Base-by-base conservation (phyloP, 192 early-diverging fungal genomes). In the Linnemannia hyalina region DNA sequence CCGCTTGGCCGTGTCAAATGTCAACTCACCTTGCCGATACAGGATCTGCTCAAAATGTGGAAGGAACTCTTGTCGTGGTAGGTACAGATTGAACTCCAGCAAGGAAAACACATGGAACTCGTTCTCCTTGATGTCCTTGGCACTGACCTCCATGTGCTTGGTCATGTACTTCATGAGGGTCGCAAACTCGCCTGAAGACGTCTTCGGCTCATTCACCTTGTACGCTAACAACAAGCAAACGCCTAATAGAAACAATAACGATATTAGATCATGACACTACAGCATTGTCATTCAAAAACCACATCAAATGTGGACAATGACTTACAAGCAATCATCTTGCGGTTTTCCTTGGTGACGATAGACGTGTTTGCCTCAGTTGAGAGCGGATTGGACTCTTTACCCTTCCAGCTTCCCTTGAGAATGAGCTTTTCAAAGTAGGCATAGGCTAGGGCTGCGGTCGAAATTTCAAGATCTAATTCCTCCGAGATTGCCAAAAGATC, bases 361-460 rank as follows among this genome's bases (percentile, higher is more conserved):
- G 81, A 88, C 4, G 74, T 26, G 1, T 41, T 75, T 11, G 81
- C 75, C 9, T 85, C 80, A 15, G 80, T 63, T 1, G 78, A 70
- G 46, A 85, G 20, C 3, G 71, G 35, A 26, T 49, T 70, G 32
- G 40, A 47, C 1, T 81, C 80, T 38, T 81, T 86, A 26, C 70
- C 78, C 38, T 72, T 70, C 75, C 82, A 78, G 68, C n/a, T 82
- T 83, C 92, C 95, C 89, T 96, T 97, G 47, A 97, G 77, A 35
- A 97, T 91, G 9, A 99, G 93, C 85, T 98, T 99, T 85, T 99
- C 98, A 89, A 99, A 97, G 85, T 97, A 99, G 1, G 96, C 97
- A 91, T 95, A 97, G 23, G 96, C 94, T 35, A 92, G 90, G 0
- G 98, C 98, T 5, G 98, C 93, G 63, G 94, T 97, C 3, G 96